Evolutionary conservation across 2,329 filamentous ascomycete species (phyloP).

Genomic region (Stagonosporopsis cucurbitacearum): DNA sequence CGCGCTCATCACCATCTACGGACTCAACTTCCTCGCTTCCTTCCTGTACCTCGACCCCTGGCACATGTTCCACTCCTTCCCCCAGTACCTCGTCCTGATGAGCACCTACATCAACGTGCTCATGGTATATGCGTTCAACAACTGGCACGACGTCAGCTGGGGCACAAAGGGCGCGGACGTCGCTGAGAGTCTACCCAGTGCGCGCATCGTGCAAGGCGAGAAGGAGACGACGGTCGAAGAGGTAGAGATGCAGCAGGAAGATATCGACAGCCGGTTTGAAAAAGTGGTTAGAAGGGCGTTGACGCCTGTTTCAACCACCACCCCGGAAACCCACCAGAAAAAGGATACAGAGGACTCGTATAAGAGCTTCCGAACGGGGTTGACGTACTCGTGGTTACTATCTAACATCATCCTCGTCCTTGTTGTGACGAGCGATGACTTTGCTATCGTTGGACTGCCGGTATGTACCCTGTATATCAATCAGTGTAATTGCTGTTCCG

Average conservation of each 20-base stretch:
- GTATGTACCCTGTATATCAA: neutral
- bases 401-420: conserved; percentile 20
- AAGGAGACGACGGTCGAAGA: conserved; percentile 71
- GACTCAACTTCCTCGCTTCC: conserved; percentile 90
- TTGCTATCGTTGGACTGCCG: neutral
- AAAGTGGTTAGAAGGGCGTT: conserved; percentile 83
- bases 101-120: conserved; percentile 98
- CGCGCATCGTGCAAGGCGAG: conserved; percentile 79
- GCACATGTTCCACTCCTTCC: conserved; percentile 99
- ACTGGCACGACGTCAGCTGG: conserved; percentile 99
- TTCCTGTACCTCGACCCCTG: conserved; percentile 96
- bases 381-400: conserved; percentile 21
- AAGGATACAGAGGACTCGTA: conserved; percentile 5
- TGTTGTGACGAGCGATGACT: conserved; percentile 16
- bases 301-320: too few species aligned
- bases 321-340: too few species aligned
- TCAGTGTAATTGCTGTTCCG: too few species aligned
- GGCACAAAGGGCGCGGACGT: conserved; percentile 97
- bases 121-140: conserved; percentile 98
- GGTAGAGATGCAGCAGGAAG: conserved; percentile 91
- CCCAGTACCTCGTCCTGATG: conserved; percentile 87
- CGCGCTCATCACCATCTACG: conserved; percentile 87
- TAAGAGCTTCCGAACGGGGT: conserved; percentile 15
- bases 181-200: conserved; percentile 87
- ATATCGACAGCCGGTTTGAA: conserved; percentile 95